phyloP scores from a whole-genome alignment of 2,329 filamentous ascomycete species.

The Didymella lethalis region DNA sequence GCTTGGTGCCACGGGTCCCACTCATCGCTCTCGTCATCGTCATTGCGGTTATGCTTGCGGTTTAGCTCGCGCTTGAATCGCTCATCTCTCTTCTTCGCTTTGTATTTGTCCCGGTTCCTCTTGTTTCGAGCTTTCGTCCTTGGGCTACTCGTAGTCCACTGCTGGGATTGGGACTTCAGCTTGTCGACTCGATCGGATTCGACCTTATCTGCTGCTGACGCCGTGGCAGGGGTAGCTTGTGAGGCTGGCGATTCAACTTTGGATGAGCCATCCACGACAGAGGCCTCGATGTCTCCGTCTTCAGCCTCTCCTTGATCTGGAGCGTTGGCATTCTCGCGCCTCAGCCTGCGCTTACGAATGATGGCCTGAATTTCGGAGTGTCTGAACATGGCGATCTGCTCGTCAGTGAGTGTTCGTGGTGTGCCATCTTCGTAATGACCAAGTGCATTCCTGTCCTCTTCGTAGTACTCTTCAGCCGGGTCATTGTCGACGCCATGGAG shows the following conservation, averaged over 20 bases:
- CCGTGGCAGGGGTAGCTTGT: constrained; percentile 1
- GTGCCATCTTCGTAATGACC: constrained; percentile 88
- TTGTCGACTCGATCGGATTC: constrained; percentile 27
- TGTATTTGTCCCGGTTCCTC: constrained; percentile 36
- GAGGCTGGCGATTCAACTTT: constrained; percentile 2
- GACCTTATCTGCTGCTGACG: constrained; percentile 21
- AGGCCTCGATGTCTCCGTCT: constrained; percentile 18
- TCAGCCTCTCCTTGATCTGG: constrained; percentile 28
- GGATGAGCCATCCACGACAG: constrained; percentile 2
- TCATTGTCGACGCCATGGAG: constrained; percentile 33
- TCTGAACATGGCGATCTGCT: constrained; percentile 88
- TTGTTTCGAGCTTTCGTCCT: constrained; percentile 38
- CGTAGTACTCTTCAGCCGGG: constrained; percentile 31
- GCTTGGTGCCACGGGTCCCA: constrained; percentile 57
- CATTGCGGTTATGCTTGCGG: constrained; percentile 22
- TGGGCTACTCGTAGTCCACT: constrained; percentile 40
- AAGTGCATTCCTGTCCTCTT: constrained; percentile 69
- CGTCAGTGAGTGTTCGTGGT: constrained; percentile 88
- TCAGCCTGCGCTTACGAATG: constrained; percentile 51
- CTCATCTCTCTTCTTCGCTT: constrained; percentile 36
- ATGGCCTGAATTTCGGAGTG: constrained; percentile 84
- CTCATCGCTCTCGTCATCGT: constrained; percentile 47
- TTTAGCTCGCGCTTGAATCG: constrained; percentile 30
- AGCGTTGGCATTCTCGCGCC: constrained; percentile 32
- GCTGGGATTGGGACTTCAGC: constrained; percentile 32